A percentile compares a stretch with the other conserved stretches of the same genome.
Evolutionary conservation across 1,139 yeast species (phyloP).

Genomic region (Scheffersomyces stambukii): DNA sequence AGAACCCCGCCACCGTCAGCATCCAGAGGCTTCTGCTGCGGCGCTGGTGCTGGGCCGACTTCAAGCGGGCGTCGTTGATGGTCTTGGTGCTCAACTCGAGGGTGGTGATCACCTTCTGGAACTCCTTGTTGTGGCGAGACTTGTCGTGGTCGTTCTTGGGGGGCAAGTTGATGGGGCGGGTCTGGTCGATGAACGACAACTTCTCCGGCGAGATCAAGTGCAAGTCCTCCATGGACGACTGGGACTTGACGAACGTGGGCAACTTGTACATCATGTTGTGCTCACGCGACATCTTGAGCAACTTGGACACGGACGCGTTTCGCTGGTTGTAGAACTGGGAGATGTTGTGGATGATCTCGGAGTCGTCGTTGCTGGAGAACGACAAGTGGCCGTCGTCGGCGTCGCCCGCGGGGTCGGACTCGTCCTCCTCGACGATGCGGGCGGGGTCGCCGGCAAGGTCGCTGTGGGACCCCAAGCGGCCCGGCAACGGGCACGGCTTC

Average conservation of each 20-base stretch:
- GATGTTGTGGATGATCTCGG: constrained; percentile 33
- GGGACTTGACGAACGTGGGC: constrained; percentile 38
- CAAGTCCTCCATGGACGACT: constrained; percentile 40
- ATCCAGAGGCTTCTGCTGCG: constrained; percentile 28
- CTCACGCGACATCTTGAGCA: constrained; percentile 29
- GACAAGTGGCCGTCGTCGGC: not conserved
- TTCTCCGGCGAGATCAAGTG: constrained; percentile 41
- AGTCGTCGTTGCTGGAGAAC: constrained; percentile 21
- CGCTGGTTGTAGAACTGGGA: constrained; percentile 36
- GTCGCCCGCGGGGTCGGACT: constrained; percentile 15
- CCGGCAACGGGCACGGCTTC: constrained; percentile 38
- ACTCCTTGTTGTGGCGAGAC: constrained; percentile 36
- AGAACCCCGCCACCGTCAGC: constrained; percentile 15
- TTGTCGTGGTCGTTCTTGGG: constrained; percentile 36
- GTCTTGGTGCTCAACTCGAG: constrained; percentile 25
- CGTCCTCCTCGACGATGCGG: constrained; percentile 9
- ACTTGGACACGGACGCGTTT: constrained; percentile 30
- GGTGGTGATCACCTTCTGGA: constrained; percentile 29
- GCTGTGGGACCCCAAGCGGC: constrained; percentile 17
- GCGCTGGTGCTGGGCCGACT: constrained; percentile 14
- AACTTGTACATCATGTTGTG: constrained; percentile 33
- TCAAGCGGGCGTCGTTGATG: constrained; percentile 19
- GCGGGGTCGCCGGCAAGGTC: constrained; percentile 8
- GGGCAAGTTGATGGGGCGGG: constrained; percentile 45
- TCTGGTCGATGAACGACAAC: constrained; percentile 35